Base-by-base conservation (phyloP, 768 basidiomycete species). In the Favolaschia claudopus region DNA sequence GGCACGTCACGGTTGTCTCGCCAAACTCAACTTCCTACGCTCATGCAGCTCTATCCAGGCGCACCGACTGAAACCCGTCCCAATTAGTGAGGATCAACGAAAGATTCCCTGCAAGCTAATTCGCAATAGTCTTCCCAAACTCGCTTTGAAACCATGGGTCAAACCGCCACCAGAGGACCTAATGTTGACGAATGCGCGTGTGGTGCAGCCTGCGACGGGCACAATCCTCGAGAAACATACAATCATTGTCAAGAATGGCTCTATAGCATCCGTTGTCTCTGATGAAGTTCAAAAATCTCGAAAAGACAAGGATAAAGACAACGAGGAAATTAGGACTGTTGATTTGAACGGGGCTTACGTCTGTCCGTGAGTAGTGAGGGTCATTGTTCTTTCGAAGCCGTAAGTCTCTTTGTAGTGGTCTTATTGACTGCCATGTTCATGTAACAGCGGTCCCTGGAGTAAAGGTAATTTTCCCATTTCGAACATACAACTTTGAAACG, bases 341-440 rank as follows among this genome's bases (percentile, higher is more conserved):
- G 76, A 78, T 62, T 60, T 78, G 5, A 65, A 70, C 19, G 77
- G 77, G 1, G 67, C 65, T n/a, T 79, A 66, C 51, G 43, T 79
- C 10, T 81, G 74, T 57, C 79, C 79, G 72, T 74, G 50, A 46
- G 73, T 67, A 12, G 49, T 14, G n/a, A 13, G 27, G 12, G 12
- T 39, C 28, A 12, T 20, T 9, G n/a, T n/a, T 20, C 20, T 24
- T n/a, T 29, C 33, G 13, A 33, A 24, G 53, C 8, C 14, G 15
- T 22, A 3, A 10, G n/a, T 27, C 2, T 24, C 7, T 27, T 31
- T 3, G 14, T 36, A 74, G 73, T 19, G 79, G 79, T 2, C 66
- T 79, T n/a, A 77, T 81, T 45, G 79, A 81, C 66, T 73, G 74
- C 39, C 79, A 81, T 68, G 79, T 79, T 1, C 79, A 81, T 56